A percentile compares a stretch with the other conserved stretches of the same genome.
Evolutionary conservation across 129 eudicot genomes (phyloP).

Genomic region (Scalesia atractyloides): DNA sequence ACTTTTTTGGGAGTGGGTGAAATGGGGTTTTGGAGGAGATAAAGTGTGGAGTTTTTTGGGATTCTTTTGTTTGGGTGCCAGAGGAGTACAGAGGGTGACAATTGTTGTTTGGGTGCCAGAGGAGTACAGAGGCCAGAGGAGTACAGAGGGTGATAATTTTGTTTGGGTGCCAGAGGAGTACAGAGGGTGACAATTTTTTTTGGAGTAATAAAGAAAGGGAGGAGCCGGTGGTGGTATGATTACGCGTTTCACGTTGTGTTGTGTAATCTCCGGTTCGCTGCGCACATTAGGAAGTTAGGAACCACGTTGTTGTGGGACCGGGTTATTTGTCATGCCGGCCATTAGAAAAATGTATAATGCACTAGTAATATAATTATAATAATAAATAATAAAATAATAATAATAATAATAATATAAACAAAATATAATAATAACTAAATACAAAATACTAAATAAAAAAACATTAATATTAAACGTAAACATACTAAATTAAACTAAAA

Average conservation of each 20-base stretch:
- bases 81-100: neutral
- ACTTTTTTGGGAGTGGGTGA: too few relatives aligned
- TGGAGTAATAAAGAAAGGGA: neutral
- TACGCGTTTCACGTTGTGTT: constrained; percentile 13
- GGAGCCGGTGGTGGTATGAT: neutral
- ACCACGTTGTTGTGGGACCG: constrained; percentile 17
- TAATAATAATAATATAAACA: too few relatives aligned
- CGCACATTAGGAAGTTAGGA: neutral
- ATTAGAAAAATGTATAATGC: neutral
- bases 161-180: neutral
- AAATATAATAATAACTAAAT: too few relatives aligned
- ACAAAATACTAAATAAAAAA: too few relatives aligned
- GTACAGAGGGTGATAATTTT: neutral
- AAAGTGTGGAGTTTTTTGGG: too few relatives aligned
- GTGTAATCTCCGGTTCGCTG: neutral
- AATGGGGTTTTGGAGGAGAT: too few relatives aligned
- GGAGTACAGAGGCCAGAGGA: neutral
- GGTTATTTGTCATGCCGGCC: constrained; percentile 1
- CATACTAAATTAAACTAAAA: too few relatives aligned
- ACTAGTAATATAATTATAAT: too few relatives aligned
- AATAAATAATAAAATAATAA: too few relatives aligned
- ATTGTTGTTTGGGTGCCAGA: neutral
- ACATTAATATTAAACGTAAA: too few relatives aligned
- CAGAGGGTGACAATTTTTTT: neutral
- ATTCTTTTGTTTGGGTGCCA: neutral